phyloP scores from a whole-genome alignment of 73 alveolate species.

The Paramecium bursaria region DNA sequence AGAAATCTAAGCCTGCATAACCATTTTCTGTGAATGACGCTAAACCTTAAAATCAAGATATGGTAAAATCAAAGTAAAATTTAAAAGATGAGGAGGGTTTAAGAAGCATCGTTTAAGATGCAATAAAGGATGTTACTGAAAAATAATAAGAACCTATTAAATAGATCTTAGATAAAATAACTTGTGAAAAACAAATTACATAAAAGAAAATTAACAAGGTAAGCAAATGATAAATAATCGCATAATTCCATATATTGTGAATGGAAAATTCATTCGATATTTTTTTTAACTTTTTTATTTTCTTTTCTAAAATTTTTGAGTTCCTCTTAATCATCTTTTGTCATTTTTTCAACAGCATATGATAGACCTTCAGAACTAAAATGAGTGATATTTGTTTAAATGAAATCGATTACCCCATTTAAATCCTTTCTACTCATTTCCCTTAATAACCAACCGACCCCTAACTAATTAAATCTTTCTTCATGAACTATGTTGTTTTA shows the following conservation, averaged over 20 bases:
- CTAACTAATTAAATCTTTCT: slow-evolving; percentile 49
- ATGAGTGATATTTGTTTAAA: background rate
- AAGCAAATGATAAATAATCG: background rate
- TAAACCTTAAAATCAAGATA: too few relatives aligned
- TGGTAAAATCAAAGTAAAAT: too few relatives aligned
- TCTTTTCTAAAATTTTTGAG: background rate
- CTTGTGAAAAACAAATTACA: too few relatives aligned
- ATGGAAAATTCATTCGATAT: background rate
- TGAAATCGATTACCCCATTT: slow-evolving; percentile 42
- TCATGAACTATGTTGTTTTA: slow-evolving; percentile 8
- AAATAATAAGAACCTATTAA: too few relatives aligned
- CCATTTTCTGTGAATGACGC: too few relatives aligned
- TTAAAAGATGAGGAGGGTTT: too few relatives aligned
- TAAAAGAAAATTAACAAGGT: background rate
- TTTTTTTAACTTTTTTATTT: background rate
- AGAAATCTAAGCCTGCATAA: too few relatives aligned
- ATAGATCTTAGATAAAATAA: too few relatives aligned
- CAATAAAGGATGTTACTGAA: too few relatives aligned
- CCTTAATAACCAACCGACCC: slow-evolving; percentile 59
- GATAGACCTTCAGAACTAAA: slow-evolving; percentile 53
- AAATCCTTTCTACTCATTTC: slow-evolving; percentile 27
- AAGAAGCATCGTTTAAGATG: too few relatives aligned
- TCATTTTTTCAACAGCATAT: slow-evolving; percentile 57
- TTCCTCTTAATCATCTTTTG: background rate
- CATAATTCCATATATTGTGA: background rate